Evolutionary conservation across 2,329 filamentous ascomycete species (phyloP), one percentile per base, ranked within the genome.

Genomic region (Colletotrichum orbiculare): DNA sequence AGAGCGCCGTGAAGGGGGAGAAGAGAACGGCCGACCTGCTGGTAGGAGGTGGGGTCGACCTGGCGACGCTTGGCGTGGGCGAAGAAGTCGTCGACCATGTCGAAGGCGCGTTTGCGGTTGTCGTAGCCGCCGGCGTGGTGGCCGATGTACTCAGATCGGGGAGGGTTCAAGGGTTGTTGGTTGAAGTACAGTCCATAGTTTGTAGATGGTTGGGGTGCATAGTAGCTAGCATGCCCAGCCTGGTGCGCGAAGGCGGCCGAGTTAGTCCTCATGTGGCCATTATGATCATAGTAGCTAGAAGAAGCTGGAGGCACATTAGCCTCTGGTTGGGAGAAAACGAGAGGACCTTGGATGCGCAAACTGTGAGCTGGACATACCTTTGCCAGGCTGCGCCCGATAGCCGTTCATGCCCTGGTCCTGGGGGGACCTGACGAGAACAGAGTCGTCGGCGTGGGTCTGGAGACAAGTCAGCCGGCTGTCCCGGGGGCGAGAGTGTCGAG

Each of bases 1-100:
- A 85, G 89, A 79, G 91, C 84, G 57, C 88, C 88, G 75, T 96
- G 92, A 11, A 97, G 85, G 67, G 92, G 91, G 76, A 95, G 87
- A 65, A 99, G 86, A 67, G 94, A 91, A 75, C 96, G 93, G 71
- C 94, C 94, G 69, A 99, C 94, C 74, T 96, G 92, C 62, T 91
- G 86, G 78, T 97, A 98, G n/a, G 91, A 96, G 58, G 86, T 86
- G 3, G 94, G 92, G 75, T 98, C 93, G 70, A 98, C 91, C 72
- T 94, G 89, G 73, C 94, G 91, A 72, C 94, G 92, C 85, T 97
- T 98, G 71, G 94, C 89, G 75, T 92, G 93, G 70, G 92, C 93
- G 70, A 98, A 97, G 81, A 98, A 97, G 76, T 97, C 93, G 74
- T 97, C 95, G 65, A 97, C 83, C 64, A 92, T 91, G 73, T 97